Evolutionary conservation across 371 early-diverging fungal species (phyloP), one percentile per base, ranked within the genome.

Genomic region (Rhizopus delemar): DNA sequence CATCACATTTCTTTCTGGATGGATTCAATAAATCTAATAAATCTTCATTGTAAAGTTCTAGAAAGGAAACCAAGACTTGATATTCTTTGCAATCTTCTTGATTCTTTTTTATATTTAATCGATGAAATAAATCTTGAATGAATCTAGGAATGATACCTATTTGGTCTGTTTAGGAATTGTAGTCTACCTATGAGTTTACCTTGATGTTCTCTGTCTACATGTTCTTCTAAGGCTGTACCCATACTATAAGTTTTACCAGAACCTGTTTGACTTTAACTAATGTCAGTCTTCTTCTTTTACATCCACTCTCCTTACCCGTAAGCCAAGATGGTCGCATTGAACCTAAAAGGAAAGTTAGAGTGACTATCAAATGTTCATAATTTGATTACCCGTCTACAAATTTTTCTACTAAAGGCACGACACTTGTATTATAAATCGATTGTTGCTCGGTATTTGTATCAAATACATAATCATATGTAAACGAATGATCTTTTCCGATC

Each of bases 11-110:
- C 8, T 70, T 69, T 45, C 46, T 51, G 4, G 81, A 73, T 35
- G 80, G 77, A 48, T 86, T 84, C 16, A 95, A 71, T 28, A 97
- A 80, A 72, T 96, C 95, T 11, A 88, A 82, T 8, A 97, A 73
- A 54, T 94, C 94, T 77, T 99, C 99, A 73, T 99, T 99, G 81
- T 99, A 98, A 22, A 99, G 75, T 73, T 99, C 99, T 16, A 97
- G 67, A 74, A 91, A 96, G 38, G 93, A 86, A 4, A 89, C 85
- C 46, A 65, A 78, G 22, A 91, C 85, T 60, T 85, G 79, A 46
- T 80, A 85, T 16, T 86, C 73, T 55, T 69, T 81, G 3, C 28
- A 33, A 31, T 61, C 33, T 8, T 68, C 58, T 33, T 70, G 56
- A 4, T 77, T 62, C 46, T 67, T 69, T 52, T 71, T 73, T 51